Base-by-base conservation (phyloP, 495 filamentous ascomycete genomes). In the Annulohypoxylon stygium region DNA sequence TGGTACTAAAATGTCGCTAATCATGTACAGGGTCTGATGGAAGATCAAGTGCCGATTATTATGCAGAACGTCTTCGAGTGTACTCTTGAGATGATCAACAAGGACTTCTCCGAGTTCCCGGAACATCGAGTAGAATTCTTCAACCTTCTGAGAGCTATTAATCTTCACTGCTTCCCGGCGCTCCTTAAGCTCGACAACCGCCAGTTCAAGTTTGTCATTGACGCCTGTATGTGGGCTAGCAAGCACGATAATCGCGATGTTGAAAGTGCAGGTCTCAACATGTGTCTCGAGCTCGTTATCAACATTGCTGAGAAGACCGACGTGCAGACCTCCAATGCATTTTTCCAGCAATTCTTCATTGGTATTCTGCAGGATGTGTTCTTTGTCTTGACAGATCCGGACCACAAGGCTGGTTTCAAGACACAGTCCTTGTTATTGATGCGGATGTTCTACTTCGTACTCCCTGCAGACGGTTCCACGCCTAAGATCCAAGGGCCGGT, bases 61-160 rank as follows among this genome's bases (percentile, higher is more conserved):
- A 97, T 99, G 93, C 94, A 98, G 78, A 96, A 95, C 76, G 93
- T 99, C 18, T 99, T 99, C 78, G 95, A 97, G 81, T 98, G 96
- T 83, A 99, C 96, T 7, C 85, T 99, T 45, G 93, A 97, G 71
- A 99, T 99, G 96, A 98, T 99, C 84, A 99, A 98, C 88, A 99
- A 98, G 82, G 95, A 99, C 78, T 99, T 98, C 84, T 97, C 97
- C 53, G 96, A 99, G 79, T 99, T 97, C 80, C 96, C 96, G 0
- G 96, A 99, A 78, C 96, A 98, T 76, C 91, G 96, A 45, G 96
- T 99, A 3, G 95, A 97, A 80, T 99, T 99, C 80, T 99, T 98
- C 88, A 97, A 96, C 80, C 86, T 98, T 33, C 88, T 99, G 14
- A 88, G 97, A 75, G 93, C 95, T 11, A 97, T 99, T 83, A 99